Conservation (phyloP, 129 eudicot genomes). For the Deinandra increscens region DNA sequence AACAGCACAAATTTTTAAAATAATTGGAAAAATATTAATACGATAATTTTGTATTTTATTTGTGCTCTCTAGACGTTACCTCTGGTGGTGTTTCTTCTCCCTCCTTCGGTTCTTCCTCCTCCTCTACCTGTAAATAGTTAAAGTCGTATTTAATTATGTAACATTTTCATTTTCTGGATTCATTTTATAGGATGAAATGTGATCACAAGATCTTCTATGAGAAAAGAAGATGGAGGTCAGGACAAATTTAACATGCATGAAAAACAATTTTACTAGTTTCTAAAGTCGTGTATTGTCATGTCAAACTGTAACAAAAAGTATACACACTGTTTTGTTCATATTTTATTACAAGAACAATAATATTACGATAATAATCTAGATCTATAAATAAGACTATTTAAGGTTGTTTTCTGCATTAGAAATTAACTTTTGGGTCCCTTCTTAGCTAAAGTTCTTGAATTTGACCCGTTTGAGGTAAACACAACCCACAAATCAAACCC, state of each 20-base stretch:
- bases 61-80: slow-evolving; percentile 38
- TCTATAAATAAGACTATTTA: too few species aligned
- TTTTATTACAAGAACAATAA: too few species aligned
- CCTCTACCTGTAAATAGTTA: slow-evolving; percentile 65
- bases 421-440: too few species aligned
- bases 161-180: too few species aligned
- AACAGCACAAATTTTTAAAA: neutral
- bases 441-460: neutral
- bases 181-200: neutral
- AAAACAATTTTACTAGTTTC: neutral
- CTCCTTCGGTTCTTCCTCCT: slow-evolving; percentile 69
- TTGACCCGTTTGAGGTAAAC: neutral
- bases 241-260: too few species aligned
- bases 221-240: too few species aligned
- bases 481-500: neutral
- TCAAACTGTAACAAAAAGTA: too few species aligned
- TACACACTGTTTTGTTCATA: too few species aligned
- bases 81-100: slow-evolving; percentile 81
- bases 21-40: neutral
- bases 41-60: neutral
- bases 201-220: neutral
- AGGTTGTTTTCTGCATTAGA: too few species aligned
- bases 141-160: neutral
- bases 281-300: neutral
- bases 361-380: too few species aligned